Percentiles rank a stretch among this genome's conserved stretches.
These are phyloP conservation scores for Scutellaria minor DNA, from an alignment of 257 asterid genomes.

Conservation along the genomic window DNA sequence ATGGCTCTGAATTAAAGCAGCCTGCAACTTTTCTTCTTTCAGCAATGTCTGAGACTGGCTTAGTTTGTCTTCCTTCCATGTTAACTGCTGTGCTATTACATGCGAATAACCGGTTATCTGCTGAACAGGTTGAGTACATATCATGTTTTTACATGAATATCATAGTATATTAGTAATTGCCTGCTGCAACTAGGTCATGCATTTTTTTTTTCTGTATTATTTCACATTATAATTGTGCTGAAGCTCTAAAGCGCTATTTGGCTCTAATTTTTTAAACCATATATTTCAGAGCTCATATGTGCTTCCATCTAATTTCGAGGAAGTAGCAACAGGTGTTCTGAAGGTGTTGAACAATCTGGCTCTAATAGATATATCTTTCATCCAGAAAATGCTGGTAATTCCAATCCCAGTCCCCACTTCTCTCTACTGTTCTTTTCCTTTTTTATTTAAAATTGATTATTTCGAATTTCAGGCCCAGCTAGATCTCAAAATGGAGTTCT, in stretches of 20 bases:
- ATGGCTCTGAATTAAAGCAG: constrained; percentile 52
- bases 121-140: constrained; percentile 74
- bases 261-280: constrained; percentile 31
- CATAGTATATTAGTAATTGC: background rate
- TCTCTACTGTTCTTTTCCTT: background rate
- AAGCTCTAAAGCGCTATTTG: constrained; percentile 21
- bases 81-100: constrained; percentile 92
- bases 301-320: constrained; percentile 97
- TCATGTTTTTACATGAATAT: background rate
- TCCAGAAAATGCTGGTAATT: constrained; percentile 93
- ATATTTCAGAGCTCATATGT: constrained; percentile 66
- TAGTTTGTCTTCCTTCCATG: constrained; percentile 98
- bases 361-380: constrained; percentile 75
- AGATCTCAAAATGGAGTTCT: constrained; percentile 96
- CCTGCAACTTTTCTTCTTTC: constrained; percentile 79
- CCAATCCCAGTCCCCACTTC: background rate
- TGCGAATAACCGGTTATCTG: constrained; percentile 82
- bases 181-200: background rate
- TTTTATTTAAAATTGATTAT: constrained; percentile 3
- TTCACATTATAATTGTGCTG: background rate
- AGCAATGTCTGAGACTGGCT: constrained; percentile 90
- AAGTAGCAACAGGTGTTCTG: constrained; percentile 93
- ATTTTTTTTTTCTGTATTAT: background rate
- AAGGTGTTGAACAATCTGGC: constrained; percentile 98
- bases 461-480: constrained; percentile 74